These are phyloP conservation scores for Boletus huronensis DNA, from an alignment of 768 basidiomycete species.

Conservation along the genomic window DNA sequence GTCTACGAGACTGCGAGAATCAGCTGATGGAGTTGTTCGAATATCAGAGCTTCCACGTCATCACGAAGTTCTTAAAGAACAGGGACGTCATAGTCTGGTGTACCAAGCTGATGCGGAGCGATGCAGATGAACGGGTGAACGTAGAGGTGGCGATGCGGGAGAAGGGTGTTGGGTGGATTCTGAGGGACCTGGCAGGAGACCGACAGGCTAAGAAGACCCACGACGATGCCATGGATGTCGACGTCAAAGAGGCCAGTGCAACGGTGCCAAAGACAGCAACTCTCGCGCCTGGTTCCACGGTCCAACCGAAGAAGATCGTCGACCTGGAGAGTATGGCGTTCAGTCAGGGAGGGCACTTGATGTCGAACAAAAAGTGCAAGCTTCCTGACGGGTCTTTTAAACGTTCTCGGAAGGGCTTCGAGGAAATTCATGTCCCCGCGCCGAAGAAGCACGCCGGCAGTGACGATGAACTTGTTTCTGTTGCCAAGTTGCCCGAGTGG, in stretches of 20 bases:
- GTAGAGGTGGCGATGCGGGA: conserved; percentile 98
- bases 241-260: conserved; percentile 46
- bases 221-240: conserved; percentile 76
- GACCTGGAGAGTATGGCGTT: conserved; percentile 97
- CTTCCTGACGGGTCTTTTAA: conserved; percentile 98
- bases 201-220: conserved; percentile 52
- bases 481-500: conserved; percentile 79
- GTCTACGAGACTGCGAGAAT: conserved; percentile 91
- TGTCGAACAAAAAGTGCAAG: conserved; percentile 99
- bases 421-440: conserved; percentile 95
- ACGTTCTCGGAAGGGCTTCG: conserved; percentile 92
- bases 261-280: conserved; percentile 78
- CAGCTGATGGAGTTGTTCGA: conserved; percentile 96
- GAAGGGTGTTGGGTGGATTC: conserved; percentile 94
- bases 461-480: conserved; percentile 67
- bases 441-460: conserved; percentile 71
- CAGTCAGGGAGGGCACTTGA: conserved; percentile 91
- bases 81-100: conserved; percentile 97
- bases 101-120: conserved; percentile 88
- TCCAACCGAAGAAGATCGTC: conserved; percentile 80
- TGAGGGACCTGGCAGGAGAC: conserved; percentile 83
- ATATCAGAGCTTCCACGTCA: conserved; percentile 86
- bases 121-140: conserved; percentile 85
- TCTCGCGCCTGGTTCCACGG: conserved; percentile 79
- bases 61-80: conserved; percentile 89